phyloP scores from a whole-genome alignment of 768 basidiomycete species.

The Boletus pseudopeckii region DNA sequence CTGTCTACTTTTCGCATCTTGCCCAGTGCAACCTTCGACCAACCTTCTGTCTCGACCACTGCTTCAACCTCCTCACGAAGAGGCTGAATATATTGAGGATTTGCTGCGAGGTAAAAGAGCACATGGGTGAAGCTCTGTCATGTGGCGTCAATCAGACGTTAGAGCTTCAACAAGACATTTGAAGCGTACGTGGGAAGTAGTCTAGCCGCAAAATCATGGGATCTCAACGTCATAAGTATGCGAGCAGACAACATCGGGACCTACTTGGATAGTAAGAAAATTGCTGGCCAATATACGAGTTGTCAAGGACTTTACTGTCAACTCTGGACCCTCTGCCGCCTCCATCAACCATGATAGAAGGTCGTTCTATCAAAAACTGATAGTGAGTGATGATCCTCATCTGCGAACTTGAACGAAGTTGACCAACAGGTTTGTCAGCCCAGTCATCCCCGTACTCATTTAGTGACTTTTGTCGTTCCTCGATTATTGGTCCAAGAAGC shows the following conservation, averaged over 20 bases:
- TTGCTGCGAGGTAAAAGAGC: too few species aligned
- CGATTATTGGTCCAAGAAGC: slow-evolving; percentile 29
- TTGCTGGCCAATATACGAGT: neutral
- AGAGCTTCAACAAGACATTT: too few species aligned
- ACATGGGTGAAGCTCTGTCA: too few species aligned
- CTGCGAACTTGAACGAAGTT: too few species aligned
- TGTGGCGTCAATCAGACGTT: too few species aligned
- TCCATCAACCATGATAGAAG: slow-evolving; percentile 33
- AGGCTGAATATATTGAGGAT: too few species aligned
- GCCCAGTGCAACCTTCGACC: too few species aligned
- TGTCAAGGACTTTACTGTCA: slow-evolving; percentile 19
- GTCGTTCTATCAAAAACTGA: slow-evolving; percentile 22
- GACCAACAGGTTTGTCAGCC: slow-evolving; percentile 30
- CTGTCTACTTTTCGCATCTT: too few species aligned
- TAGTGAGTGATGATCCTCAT: neutral
- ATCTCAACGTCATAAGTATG: neutral
- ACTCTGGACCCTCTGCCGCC: slow-evolving; percentile 7
- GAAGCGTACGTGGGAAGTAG: too few species aligned
- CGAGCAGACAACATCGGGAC: neutral
- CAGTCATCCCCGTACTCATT: slow-evolving; percentile 25
- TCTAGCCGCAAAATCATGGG: too few species aligned
- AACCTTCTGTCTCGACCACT: too few species aligned
- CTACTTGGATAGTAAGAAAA: neutral
- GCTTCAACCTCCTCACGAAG: too few species aligned
- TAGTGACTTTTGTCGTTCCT: slow-evolving; percentile 28